Evolutionary conservation across 495 filamentous ascomycete species (phyloP).

Genomic region (Stereocaulon alpinum): DNA sequence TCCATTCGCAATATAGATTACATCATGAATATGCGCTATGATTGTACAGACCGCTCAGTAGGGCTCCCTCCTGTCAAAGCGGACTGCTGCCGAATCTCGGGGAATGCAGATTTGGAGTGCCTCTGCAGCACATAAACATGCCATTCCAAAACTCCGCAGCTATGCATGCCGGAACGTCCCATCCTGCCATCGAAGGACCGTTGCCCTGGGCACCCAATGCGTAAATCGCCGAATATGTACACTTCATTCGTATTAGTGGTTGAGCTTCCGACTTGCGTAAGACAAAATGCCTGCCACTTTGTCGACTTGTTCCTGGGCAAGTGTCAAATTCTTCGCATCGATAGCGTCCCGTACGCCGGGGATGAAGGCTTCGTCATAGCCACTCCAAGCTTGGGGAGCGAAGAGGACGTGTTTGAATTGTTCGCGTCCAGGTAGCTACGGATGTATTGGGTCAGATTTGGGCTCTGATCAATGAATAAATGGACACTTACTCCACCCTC

Average conservation of each 20-base stretch:
- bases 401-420: slow-evolving; percentile 94
- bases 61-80: no score
- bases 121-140: no score
- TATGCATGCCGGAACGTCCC: not conserved
- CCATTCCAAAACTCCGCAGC: no score
- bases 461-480: not conserved
- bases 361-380: slow-evolving; percentile 67
- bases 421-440: slow-evolving; percentile 70
- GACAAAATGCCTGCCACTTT: slow-evolving; percentile 60
- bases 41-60: no score
- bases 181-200: not conserved
- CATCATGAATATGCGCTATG: not conserved
- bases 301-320: slow-evolving; percentile 58
- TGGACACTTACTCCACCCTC: slow-evolving; percentile 57
- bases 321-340: slow-evolving; percentile 56
- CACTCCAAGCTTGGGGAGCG: slow-evolving; percentile 70
- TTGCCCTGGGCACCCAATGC: not conserved
- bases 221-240: not conserved
- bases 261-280: slow-evolving; percentile 51
- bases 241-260: slow-evolving; percentile 22
- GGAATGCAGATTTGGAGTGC: no score
- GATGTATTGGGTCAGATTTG: not conserved
- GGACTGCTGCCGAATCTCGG: no score
- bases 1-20: not conserved
- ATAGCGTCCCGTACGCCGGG: slow-evolving; percentile 78